A percentile compares a stretch with the other conserved stretches of the same genome.
These are phyloP conservation scores for Thraustotheca clavata DNA, from an alignment of 352 stramenopile species.

Conservation along the genomic window DNA sequence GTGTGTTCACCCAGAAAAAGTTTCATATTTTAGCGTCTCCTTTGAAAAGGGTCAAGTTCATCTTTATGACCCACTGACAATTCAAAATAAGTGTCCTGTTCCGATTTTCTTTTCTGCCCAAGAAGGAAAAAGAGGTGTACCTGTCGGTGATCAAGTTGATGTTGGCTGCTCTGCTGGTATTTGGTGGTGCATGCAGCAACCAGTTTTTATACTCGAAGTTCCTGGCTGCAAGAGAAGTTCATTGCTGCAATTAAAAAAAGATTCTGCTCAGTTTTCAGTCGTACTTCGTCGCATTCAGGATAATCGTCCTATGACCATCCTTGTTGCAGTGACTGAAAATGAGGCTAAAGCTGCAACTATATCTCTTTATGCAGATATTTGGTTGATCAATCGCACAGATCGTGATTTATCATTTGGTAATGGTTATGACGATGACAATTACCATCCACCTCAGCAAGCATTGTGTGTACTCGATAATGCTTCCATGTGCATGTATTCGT, in stretches of 20 bases:
- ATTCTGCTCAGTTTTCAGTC: constrained; percentile 41
- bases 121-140: constrained; percentile 28
- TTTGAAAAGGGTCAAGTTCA: constrained; percentile 36
- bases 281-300: constrained; percentile 46
- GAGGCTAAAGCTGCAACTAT: constrained; percentile 37
- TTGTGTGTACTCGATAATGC: constrained; percentile 63
- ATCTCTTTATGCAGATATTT: constrained; percentile 54
- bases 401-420: constrained; percentile 67
- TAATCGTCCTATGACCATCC: constrained; percentile 51
- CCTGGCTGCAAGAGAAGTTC: constrained; percentile 52
- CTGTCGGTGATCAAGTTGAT: constrained; percentile 29
- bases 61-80: constrained; percentile 56
- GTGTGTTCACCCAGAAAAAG: not conserved
- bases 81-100: constrained; percentile 75
- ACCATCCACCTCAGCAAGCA: constrained; percentile 41
- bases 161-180: constrained; percentile 59
- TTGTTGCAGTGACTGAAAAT: constrained; percentile 52
- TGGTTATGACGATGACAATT: constrained; percentile 47
- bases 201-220: constrained; percentile 57
- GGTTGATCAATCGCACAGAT: constrained; percentile 75
- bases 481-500: constrained; percentile 62
- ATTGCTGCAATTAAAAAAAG: constrained; percentile 56
- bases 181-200: constrained; percentile 62
- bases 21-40: constrained; percentile 54
- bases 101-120: constrained; percentile 45